Base-by-base conservation (phyloP, 306 rosid genomes). In the Oemleria cerasiformis region DNA sequence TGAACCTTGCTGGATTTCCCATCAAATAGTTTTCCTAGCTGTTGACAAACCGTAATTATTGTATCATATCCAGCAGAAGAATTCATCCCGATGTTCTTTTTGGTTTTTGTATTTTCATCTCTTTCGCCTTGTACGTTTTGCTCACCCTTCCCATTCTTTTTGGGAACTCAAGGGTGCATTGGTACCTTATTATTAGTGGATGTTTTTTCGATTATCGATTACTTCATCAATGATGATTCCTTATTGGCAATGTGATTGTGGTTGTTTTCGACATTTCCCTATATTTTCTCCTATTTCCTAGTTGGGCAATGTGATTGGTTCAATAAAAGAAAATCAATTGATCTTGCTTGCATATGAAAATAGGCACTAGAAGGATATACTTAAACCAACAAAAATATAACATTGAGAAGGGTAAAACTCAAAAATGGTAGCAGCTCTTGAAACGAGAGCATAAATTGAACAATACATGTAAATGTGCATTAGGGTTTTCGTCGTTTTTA, bases 61-160 rank as follows among this genome's bases (percentile, higher is more conserved):
- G 80, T 85, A 79, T 83, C 75, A 76, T 62, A 78, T 81, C 85
- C 87, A 77, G 85, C 90, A 23, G 49, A 84, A 76, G 49, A 60
- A 81, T 88, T 86, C 36, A 1, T 30, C 36, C 36, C 68, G 90
- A 78, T 86, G 72, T 76, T 75, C 9, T 1, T 25, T 11, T 51
- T 9, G 16, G 39, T 44, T 36, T 67, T 75, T 11, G 63, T 65
- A 42, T 9, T 30, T 44, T 57, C 43, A 34, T 56, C 7, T 57
- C 78, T 64, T 62, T 51, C 47, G 17, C 21, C 50, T 20, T 56
- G 54, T 61, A 70, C 20, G 19, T 67, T 76, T 23, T 53, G 64
- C 21, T 72, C 54, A 30, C 77, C 71, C 60, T 57, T 45, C 67
- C 66, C 70, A 60, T 30, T 67, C 38, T 36, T 65, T 42, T 47